phyloP scores from a whole-genome alignment of 495 filamentous ascomycete species.

The Aspergillus avenaceus region DNA sequence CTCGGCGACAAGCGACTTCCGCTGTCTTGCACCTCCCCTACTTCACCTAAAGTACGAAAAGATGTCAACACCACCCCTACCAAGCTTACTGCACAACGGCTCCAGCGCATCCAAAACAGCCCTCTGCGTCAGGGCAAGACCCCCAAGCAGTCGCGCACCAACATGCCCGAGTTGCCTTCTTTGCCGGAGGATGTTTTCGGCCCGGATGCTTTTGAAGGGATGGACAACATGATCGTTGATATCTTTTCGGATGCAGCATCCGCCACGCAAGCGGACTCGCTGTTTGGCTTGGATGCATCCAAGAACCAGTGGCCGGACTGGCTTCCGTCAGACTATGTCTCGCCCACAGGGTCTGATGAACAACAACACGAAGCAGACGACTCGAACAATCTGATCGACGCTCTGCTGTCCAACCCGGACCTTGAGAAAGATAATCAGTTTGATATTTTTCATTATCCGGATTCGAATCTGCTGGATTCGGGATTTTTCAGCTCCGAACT shows the following conservation, averaged over 20 bases:
- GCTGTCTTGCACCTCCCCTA: conserved; percentile 34
- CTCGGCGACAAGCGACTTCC: conserved; percentile 45
- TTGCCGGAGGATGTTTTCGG: conserved; percentile 21
- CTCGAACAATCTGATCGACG: conserved; percentile 34
- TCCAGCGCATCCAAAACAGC: conserved; percentile 32
- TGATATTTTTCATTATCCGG: conserved; percentile 29
- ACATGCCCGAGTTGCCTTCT: conserved; percentile 14
- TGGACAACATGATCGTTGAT: conserved; percentile 40
- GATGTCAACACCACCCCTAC: conserved; percentile 25
- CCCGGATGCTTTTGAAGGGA: conserved; percentile 23
- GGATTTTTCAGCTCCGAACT: conserved; percentile 41
- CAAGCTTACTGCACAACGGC: conserved; percentile 31
- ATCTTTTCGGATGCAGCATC: conserved; percentile 32
- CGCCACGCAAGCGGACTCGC: conserved; percentile 16
- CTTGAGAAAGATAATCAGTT: conserved; percentile 27
- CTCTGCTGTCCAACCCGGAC: conserved; percentile 37
- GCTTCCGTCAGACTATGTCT: conserved; percentile 36
- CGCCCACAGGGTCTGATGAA: conserved; percentile 27
- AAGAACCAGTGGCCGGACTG: conserved; percentile 37
- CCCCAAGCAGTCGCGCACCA: conserved; percentile 21
- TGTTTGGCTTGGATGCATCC: conserved; percentile 22
- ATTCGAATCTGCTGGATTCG: conserved; percentile 30
- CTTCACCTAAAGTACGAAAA: conserved; percentile 23
- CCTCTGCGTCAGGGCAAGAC: conserved; percentile 23
- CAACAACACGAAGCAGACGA: conserved; percentile 16